Evolutionary conservation across 495 filamentous ascomycete species (phyloP).

Genomic region (Barbatosphaeria neglecta): DNA sequence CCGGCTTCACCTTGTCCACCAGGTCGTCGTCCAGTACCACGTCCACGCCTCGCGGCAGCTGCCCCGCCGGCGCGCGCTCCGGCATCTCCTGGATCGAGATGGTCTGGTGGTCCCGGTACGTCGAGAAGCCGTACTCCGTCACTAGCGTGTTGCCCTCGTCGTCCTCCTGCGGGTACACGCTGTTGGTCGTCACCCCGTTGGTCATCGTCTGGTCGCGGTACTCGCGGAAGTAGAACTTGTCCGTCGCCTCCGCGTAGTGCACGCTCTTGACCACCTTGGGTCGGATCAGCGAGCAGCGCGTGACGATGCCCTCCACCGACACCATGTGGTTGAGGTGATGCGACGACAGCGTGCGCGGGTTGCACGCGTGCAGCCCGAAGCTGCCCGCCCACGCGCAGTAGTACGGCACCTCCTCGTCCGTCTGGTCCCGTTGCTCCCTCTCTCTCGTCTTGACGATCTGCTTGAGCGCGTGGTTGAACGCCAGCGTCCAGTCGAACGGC

Average conservation of each 20-base stretch:
- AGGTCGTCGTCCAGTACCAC: conserved; percentile 95
- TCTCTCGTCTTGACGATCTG: conserved; percentile 69
- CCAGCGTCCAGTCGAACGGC: conserved; percentile 78
- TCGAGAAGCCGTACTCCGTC: conserved; percentile 93
- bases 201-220: conserved; percentile 97
- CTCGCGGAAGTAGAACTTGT: conserved; percentile 70
- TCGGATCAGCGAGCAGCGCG: conserved; percentile 85
- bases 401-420: conserved; percentile 49
- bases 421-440: conserved; percentile 41
- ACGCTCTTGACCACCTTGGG: conserved; percentile 97
- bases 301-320: conserved; percentile 95
- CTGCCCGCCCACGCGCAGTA: conserved; percentile 93
- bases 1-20: conserved; percentile 89
- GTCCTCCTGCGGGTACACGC: conserved; percentile 91
- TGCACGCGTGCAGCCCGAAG: conserved; percentile 90
- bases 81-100: conserved; percentile 99
- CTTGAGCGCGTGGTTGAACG: conserved; percentile 83
- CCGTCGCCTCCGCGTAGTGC: conserved; percentile 78
- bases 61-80: conserved; percentile 87
- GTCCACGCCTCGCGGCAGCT: conserved; percentile 93
- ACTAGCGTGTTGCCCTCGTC: conserved; percentile 68
- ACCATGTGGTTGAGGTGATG: conserved; percentile 89
- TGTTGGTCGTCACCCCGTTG: conserved; percentile 71
- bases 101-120: conserved; percentile 92
- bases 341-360: conserved; percentile 83